Conservation (phyloP, 345 rosid genomes). For the Microthlaspi erraticum region DNA sequence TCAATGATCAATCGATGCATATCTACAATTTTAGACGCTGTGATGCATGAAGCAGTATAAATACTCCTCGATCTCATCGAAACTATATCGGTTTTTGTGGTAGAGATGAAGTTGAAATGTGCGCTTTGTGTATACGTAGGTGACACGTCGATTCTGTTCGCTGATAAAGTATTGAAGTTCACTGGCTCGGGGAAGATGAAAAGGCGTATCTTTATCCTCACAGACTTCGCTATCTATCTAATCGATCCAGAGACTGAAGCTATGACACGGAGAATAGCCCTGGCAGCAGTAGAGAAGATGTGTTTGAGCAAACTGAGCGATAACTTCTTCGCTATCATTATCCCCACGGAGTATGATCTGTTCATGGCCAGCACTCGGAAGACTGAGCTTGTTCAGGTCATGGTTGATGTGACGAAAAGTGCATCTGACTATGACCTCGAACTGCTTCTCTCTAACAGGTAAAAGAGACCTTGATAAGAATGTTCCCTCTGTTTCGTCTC, state of each 20-base stretch:
- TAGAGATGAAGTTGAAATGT: constrained; percentile 3
- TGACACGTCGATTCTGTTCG: constrained; percentile 73
- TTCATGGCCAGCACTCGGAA: constrained; percentile 94
- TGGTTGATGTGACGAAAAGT: constrained; percentile 80
- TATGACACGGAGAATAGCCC: constrained; percentile 77
- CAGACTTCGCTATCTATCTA: constrained; percentile 80
- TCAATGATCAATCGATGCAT: background rate
- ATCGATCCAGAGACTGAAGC: constrained; percentile 79
- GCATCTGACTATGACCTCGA: constrained; percentile 86
- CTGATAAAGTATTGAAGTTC: constrained; percentile 90
- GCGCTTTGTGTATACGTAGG: constrained; percentile 52
- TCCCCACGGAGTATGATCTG: constrained; percentile 93
- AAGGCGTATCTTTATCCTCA: constrained; percentile 67
- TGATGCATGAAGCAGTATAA: too few species aligned
- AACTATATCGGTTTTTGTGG: background rate
- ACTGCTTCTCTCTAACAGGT: constrained; percentile 83
- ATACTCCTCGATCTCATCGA: background rate
- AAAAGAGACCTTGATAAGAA: background rate
- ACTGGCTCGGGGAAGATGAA: constrained; percentile 91
- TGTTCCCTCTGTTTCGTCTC: too few species aligned
- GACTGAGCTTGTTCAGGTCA: constrained; percentile 80
- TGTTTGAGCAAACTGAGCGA: constrained; percentile 83
- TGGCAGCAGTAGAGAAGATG: constrained; percentile 83
- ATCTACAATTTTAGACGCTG: background rate
- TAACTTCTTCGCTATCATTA: constrained; percentile 81